phyloP scores from a whole-genome alignment of 352 stramenopile genomes.

The Globisporangium recalcitrans region DNA sequence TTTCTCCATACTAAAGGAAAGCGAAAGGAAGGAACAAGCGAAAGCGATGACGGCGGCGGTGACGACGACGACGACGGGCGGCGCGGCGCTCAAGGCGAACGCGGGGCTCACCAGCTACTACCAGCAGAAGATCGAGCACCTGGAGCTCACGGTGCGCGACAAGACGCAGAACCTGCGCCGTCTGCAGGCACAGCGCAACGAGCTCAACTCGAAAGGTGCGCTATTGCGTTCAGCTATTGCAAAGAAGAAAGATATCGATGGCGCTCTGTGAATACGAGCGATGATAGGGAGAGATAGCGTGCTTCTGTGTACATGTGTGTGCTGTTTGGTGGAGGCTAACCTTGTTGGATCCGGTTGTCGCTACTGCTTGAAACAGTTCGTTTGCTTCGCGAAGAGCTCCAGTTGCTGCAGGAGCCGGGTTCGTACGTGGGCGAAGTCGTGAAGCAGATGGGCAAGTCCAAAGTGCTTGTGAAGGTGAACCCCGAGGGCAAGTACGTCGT shows the following conservation, averaged over 20 bases:
- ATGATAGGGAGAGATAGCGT: not conserved
- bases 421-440: slow-evolving; percentile 99
- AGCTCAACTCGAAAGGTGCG: slow-evolving; percentile 97
- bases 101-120: slow-evolving; percentile 89
- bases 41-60: slow-evolving; percentile 33
- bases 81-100: slow-evolving; percentile 21
- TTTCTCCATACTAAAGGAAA: not conserved
- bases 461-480: slow-evolving; percentile 99
- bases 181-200: slow-evolving; percentile 98
- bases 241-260: not conserved
- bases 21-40: slow-evolving; percentile 1
- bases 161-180: slow-evolving; percentile 96
- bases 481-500: slow-evolving; percentile 99
- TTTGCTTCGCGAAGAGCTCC: slow-evolving; percentile 97
- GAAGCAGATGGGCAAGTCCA: slow-evolving; percentile 99
- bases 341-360: not conserved
- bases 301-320: not conserved
- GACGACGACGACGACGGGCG: slow-evolving; percentile 33
- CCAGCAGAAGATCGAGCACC: slow-evolving; percentile 93
- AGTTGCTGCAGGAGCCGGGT: slow-evolving; percentile 97
- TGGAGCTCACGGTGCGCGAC: slow-evolving; percentile 92
- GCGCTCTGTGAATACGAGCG: not conserved
- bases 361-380: slow-evolving; percentile 68
- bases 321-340: not conserved
- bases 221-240: not conserved